Evolutionary conservation across 2,329 filamentous ascomycete species (phyloP).

Genomic region (Colletotrichum tropicale): DNA sequence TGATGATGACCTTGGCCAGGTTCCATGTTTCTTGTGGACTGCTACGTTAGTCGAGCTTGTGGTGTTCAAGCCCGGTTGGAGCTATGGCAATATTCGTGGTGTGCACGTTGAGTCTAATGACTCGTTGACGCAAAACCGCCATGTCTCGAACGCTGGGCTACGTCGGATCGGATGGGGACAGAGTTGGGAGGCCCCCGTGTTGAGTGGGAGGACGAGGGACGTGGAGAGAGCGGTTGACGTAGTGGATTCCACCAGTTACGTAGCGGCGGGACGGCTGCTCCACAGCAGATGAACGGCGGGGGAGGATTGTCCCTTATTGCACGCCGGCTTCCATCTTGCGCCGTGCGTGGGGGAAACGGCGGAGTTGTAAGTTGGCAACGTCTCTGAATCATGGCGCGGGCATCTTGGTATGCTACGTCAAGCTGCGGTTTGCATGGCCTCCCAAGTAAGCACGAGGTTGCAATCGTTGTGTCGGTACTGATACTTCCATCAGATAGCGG

Average conservation of each 20-base stretch:
- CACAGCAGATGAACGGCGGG: slow-evolving; percentile 5
- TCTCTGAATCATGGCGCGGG: background rate
- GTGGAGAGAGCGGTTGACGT: slow-evolving; percentile 3
- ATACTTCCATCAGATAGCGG: background rate
- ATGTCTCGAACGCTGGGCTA: slow-evolving; percentile 3
- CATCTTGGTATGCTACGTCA: background rate
- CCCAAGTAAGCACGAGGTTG: background rate
- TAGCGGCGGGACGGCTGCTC: slow-evolving; percentile 6
- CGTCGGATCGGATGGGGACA: background rate
- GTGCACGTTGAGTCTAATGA: background rate
- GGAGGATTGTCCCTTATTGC: background rate
- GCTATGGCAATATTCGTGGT: background rate
- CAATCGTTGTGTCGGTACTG: background rate
- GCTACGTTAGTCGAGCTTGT: background rate
- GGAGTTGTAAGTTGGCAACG: background rate
- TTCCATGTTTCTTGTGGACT: background rate
- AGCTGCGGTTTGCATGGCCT: background rate
- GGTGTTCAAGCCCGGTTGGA: background rate
- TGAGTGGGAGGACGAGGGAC: background rate
- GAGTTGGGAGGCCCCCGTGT: background rate
- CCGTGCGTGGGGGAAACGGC: background rate
- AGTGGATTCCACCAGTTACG: slow-evolving; percentile 5
- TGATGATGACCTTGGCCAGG: background rate
- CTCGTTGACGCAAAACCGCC: slow-evolving; percentile 3
- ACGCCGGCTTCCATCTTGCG: background rate